Base-by-base conservation (phyloP, 139 green algal genomes). In the Yamagishiella unicocca region DNA sequence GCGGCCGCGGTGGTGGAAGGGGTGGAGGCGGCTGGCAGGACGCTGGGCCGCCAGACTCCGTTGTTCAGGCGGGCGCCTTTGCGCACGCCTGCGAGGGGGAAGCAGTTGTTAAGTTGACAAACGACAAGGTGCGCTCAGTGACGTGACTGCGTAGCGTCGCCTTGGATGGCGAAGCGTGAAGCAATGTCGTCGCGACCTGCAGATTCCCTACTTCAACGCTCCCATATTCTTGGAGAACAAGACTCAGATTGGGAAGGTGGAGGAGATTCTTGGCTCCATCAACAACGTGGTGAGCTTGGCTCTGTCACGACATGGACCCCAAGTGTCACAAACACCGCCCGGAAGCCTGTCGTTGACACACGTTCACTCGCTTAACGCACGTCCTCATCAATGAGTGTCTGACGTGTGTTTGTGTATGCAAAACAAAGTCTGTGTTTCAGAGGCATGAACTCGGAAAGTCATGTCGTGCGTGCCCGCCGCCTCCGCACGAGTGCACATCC, bases 191-290 rank as follows among this genome's bases (percentile, higher is more conserved):
- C 25, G 45, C 27, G 4, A 25, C 38, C 38, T 21, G 89, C 94
- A 98, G 95, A 95, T 99, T 42, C 98, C 98, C 3, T 99, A 99
- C 85, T 99, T 99, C 93, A 99, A 99, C 87, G 98, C 96, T 0
- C 96, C 96, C 46, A 99, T 99, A 45, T 99, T 95, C 84, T 88
- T 99, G 74, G 96, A 99, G 87, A 99, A 99, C 94, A 99, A 99
- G 88, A 97, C 95, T 0, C 95, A 97, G 68, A 94, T 99, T 38
- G 98, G 98, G 42, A 99, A 99, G 88, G 95, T 99, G 12, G 98
- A 99, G 77, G 98, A 99, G 91, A 99, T 99, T 45, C 96, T 99
- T 87, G 98, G 98, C 0, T 91, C 95, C 71, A 98, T 99, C 87
- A 99, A 97, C 87, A 92, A 88, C 33, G 91, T 94, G 90, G 95